Evolutionary conservation across 208 protist genomes (phyloP).

Genomic region (Leishmania aethiopica): DNA sequence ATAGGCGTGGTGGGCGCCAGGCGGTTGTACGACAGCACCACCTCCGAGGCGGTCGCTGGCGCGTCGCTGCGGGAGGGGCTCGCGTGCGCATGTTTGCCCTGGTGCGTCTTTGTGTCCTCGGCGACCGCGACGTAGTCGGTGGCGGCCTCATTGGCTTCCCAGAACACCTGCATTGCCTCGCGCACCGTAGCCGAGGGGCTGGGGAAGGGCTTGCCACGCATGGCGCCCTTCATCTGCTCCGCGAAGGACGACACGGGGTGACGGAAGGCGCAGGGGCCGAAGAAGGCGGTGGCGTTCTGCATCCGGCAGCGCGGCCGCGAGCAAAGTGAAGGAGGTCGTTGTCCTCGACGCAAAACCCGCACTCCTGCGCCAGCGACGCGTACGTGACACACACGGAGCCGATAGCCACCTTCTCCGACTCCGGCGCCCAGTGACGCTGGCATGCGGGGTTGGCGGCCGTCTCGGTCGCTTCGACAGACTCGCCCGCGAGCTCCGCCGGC

Average conservation of each 20-base stretch:
- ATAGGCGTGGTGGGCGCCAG: slow-evolving; percentile 36
- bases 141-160: slow-evolving; percentile 48
- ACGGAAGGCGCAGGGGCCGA: slow-evolving; percentile 45
- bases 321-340: slow-evolving; percentile 43
- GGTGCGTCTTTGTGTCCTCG: background rate
- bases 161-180: slow-evolving; percentile 40
- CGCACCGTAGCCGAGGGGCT: slow-evolving; percentile 33
- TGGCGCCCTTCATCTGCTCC: slow-evolving; percentile 44
- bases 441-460: slow-evolving; percentile 28
- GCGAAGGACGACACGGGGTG: slow-evolving; percentile 40
- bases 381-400: slow-evolving; percentile 68
- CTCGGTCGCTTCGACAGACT: slow-evolving; percentile 21
- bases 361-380: slow-evolving; percentile 50
- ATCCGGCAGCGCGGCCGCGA: slow-evolving; percentile 49
- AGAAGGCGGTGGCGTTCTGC: slow-evolving; percentile 45
- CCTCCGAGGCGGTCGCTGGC: slow-evolving; percentile 6
- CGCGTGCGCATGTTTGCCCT: background rate
- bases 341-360: slow-evolving; percentile 54
- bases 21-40: slow-evolving; percentile 30
- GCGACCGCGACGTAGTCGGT: slow-evolving; percentile 25
- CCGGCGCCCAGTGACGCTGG: slow-evolving; percentile 32
- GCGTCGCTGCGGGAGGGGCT: background rate
- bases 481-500: background rate
- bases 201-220: slow-evolving; percentile 45
- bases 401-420: slow-evolving; percentile 39